Evolutionary conservation across 345 rosid genomes (phyloP).

Genomic region (Camelina neglecta): DNA sequence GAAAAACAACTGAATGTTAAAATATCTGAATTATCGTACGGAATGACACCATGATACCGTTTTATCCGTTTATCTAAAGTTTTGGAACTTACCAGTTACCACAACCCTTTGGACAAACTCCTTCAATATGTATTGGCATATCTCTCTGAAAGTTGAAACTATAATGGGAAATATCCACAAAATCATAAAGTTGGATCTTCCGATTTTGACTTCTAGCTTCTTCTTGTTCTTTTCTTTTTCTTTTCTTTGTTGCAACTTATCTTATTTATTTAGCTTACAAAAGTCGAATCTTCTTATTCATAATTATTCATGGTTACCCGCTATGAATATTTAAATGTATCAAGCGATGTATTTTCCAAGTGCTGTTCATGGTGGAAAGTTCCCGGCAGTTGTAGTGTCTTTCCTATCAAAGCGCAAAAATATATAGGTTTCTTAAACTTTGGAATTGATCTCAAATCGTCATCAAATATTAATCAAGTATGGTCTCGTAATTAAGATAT

Average conservation of each 20-base stretch:
- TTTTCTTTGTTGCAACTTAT: background rate
- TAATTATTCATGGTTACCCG: background rate
- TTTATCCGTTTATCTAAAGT: background rate
- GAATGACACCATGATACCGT: background rate
- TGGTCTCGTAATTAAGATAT: background rate
- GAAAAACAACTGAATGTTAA: no score
- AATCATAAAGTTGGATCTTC: slow-evolving; percentile 18
- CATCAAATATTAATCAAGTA: background rate
- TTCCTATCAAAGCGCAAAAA: background rate
- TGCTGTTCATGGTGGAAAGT: background rate
- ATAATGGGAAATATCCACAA: background rate
- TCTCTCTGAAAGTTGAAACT: background rate
- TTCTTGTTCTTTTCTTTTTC: background rate
- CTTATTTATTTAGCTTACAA: background rate
- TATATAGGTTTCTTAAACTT: background rate
- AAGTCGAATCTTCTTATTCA: slow-evolving; percentile 1
- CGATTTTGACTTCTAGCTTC: slow-evolving; percentile 10
- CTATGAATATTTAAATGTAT: background rate
- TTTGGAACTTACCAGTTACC: background rate
- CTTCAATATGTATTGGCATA: background rate
- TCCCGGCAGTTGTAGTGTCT: background rate
- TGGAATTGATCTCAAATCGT: background rate
- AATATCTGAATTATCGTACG: background rate
- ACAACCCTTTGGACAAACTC: background rate
- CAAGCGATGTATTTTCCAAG: background rate